These are phyloP conservation scores for Aspergillus egyptiacus DNA, from an alignment of 495 filamentous ascomycete genomes.

Conservation along the genomic window DNA sequence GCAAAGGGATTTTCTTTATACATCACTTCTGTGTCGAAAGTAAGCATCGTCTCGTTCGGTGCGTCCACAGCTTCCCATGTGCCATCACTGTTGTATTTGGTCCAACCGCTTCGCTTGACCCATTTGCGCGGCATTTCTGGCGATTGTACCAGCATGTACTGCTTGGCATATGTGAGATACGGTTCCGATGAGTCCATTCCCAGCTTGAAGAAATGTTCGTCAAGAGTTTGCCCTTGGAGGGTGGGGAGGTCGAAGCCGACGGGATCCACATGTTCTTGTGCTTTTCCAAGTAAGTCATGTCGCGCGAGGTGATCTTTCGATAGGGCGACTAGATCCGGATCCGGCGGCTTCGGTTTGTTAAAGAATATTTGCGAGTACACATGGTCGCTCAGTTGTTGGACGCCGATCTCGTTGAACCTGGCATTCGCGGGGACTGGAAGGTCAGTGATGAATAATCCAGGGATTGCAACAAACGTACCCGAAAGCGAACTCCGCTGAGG, in stretches of 20 bases:
- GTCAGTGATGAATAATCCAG: conserved; percentile 20
- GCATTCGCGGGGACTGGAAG: conserved; percentile 49
- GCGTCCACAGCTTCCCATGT: conserved; percentile 62
- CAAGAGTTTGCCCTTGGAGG: conserved; percentile 73
- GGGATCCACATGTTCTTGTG: conserved; percentile 64
- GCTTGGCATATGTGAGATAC: conserved; percentile 69
- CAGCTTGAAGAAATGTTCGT: conserved; percentile 92
- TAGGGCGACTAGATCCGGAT: conserved; percentile 66
- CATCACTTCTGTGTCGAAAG: conserved; percentile 96
- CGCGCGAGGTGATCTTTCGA: conserved; percentile 76
- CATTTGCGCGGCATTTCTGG: conserved; percentile 76
- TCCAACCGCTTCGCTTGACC: conserved; percentile 83
- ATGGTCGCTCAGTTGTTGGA: conserved; percentile 83
- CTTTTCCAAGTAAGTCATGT: conserved; percentile 89
- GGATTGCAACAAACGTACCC: conserved; percentile 22
- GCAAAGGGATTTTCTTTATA: conserved; percentile 87
- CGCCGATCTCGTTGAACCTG: conserved; percentile 85
- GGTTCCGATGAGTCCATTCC: conserved; percentile 85
- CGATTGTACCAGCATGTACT: conserved; percentile 58
- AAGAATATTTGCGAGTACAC: conserved; percentile 80
- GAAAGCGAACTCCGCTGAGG: conserved; percentile 26
- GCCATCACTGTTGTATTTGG: conserved; percentile 77
- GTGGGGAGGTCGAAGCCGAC: conserved; percentile 79
- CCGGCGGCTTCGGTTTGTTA: conserved; percentile 48
- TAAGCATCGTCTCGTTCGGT: conserved; percentile 74